Conservation (phyloP, 768 basidiomycete species). For the Xerocomellus amylosporus region DNA sequence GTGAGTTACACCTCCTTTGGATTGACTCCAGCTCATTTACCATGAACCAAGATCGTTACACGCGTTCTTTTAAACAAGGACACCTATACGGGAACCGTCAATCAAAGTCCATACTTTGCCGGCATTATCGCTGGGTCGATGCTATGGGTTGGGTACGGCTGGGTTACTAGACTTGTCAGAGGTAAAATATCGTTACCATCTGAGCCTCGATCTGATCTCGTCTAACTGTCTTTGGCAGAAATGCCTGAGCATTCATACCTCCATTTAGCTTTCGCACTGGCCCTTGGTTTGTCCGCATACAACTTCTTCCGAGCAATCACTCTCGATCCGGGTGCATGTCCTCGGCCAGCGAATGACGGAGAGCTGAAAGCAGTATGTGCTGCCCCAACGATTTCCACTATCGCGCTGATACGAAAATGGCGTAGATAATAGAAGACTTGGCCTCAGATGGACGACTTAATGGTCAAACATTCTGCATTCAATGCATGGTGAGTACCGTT, state of each 20-base stretch:
- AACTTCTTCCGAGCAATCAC: conserved; percentile 91
- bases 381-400: neutral
- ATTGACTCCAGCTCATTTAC: conserved; percentile 7
- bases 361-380: conserved; percentile 80
- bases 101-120: conserved; percentile 88
- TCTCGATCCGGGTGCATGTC: conserved; percentile 86
- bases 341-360: conserved; percentile 73
- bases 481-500: conserved; percentile 71
- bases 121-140: conserved; percentile 85
- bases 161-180: conserved; percentile 73
- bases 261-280: conserved; percentile 73
- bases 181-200: conserved; percentile 42
- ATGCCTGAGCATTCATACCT: conserved; percentile 72
- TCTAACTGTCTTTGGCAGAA: conserved; percentile 41
- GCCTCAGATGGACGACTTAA: conserved; percentile 86
- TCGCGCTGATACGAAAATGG: neutral
- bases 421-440: conserved; percentile 84
- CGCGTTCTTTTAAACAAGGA: conserved; percentile 81
- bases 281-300: conserved; percentile 70
- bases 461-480: conserved; percentile 94
- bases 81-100: conserved; percentile 79
- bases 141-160: conserved; percentile 82
- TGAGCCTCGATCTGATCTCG: neutral
- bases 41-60: conserved; percentile 62
- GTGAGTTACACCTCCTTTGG: conserved; percentile 44